Base-by-base conservation (phyloP, 2,329 filamentous ascomycete species). In the Stagonosporopsis chrysanthemi region DNA sequence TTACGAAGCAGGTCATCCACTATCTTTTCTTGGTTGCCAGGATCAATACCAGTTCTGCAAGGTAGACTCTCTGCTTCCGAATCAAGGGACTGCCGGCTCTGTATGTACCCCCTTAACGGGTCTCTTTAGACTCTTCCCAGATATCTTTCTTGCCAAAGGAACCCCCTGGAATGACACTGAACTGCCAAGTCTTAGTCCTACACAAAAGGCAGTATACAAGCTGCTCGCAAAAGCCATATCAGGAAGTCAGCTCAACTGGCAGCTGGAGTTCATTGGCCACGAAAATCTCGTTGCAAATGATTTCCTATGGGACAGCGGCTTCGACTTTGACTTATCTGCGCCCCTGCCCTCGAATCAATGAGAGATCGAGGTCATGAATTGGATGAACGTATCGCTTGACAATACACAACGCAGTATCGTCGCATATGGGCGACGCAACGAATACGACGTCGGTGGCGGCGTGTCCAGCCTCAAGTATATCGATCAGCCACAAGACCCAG, bases 261-360 rank as follows among this genome's bases (percentile, higher is more conserved):
- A 43, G 26, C 41, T 43, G 7, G 41, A 15, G 14, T 43, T 43
- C 41, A 43, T 43, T 29, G 41, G 41, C 4, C 41, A 43, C 15
- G 41, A 43, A 6, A 55, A 55, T 22, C 52, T 55, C 22, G 17
- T 56, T 28, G 45, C 52, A n/a, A 22, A 56, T 4, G 52, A 49
- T 11, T 56, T 26, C 23, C 39, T 56, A 24, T 56, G 45, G 52
- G 52, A 50, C 44, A 29, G 26, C 17, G 52, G 52, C 22, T 50
- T 56, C 39, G 19, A 23, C 2, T 44, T 49, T 17, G n/a, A 36
- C n/a, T 22, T 56, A 15, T 56, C 45, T 23, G 52, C 45, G 11
- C 24, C 11, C 11, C 46, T 56, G 28, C 46, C 52, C 9, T 19
- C 35, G 11, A 56, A 56, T 22, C 52, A 56, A 15, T 56, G 52